These are phyloP conservation scores for Reutealis trisperma DNA, from an alignment of 345 rosid species.

Conservation along the genomic window DNA sequence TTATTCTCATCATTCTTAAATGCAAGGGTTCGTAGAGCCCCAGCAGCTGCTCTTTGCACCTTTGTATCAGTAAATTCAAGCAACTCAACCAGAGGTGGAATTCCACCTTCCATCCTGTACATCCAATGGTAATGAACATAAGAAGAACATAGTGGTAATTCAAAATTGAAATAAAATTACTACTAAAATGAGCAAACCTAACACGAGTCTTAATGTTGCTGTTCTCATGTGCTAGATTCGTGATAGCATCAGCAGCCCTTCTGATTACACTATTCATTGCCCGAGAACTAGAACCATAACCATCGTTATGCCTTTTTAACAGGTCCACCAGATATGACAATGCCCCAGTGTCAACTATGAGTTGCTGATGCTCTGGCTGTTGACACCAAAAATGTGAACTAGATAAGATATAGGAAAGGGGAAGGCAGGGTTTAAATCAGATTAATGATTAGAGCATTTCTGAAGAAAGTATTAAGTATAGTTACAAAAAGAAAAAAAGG, in stretches of 20 bases:
- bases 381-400: not conserved
- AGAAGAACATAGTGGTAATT: slow-evolving; percentile 17
- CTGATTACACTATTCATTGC: slow-evolving; percentile 87
- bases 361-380: slow-evolving; percentile 99
- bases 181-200: slow-evolving; percentile 58
- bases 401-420: not conserved
- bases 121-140: slow-evolving; percentile 22
- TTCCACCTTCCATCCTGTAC: slow-evolving; percentile 88
- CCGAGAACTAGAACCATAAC: slow-evolving; percentile 58
- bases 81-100: slow-evolving; percentile 95
- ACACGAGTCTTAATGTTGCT: slow-evolving; percentile 94
- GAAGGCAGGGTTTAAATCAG: not conserved
- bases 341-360: slow-evolving; percentile 91
- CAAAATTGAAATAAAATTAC: slow-evolving; percentile 15
- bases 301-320: slow-evolving; percentile 70
- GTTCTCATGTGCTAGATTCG: slow-evolving; percentile 98
- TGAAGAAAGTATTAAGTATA: not conserved
- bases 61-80: slow-evolving; percentile 83
- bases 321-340: slow-evolving; percentile 76
- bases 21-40: slow-evolving; percentile 93
- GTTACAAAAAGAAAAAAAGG: not conserved
- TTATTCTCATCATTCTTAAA: slow-evolving; percentile 96
- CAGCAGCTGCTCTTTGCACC: slow-evolving; percentile 99
- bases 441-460: not conserved
- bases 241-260: slow-evolving; percentile 98